A percentile compares a stretch with the other conserved stretches of the same genome.
Evolutionary conservation across 2,329 filamentous ascomycete species (phyloP).

Genomic region (Magnaporthiopsis rhizophila): DNA sequence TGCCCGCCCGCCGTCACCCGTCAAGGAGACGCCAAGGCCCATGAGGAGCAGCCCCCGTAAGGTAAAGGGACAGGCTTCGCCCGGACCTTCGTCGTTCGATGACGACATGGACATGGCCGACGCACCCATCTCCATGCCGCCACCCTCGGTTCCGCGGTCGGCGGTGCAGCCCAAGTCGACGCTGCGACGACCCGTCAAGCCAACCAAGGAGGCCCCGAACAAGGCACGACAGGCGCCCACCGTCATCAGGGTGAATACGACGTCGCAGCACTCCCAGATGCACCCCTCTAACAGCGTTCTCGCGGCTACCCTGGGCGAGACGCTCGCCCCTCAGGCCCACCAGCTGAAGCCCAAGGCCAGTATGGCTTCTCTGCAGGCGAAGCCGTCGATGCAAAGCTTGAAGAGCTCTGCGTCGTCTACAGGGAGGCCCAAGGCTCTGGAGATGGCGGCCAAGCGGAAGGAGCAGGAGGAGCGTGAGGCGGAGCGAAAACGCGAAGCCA

Average conservation of each 20-base stretch:
- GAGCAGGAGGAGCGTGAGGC: conserved; percentile 77
- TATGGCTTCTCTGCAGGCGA: conserved; percentile 55
- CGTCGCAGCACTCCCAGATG: conserved; percentile 52
- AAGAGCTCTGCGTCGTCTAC: conserved; percentile 57
- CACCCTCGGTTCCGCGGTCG: conserved; percentile 50
- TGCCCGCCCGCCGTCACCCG: conserved; percentile 22
- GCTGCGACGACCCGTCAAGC: conserved; percentile 53
- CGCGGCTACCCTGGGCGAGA: conserved; percentile 52
- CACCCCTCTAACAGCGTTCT: conserved; percentile 51
- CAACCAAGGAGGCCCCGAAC: conserved; percentile 47
- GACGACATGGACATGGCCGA: conserved; percentile 51
- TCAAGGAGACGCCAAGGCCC: conserved; percentile 34
- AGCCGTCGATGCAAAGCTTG: conserved; percentile 48
- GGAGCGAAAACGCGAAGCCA: conserved; percentile 72
- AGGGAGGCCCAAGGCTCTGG: conserved; percentile 62
- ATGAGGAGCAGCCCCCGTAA: conserved; percentile 46
- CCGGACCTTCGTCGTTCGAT: conserved; percentile 21
- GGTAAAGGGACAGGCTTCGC: conserved; percentile 28
- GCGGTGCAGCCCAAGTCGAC: conserved; percentile 40
- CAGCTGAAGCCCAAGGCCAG: conserved; percentile 57
- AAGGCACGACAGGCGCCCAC: conserved; percentile 63
- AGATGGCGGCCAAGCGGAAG: conserved; percentile 71
- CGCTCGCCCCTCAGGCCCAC: conserved; percentile 31
- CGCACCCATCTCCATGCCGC: conserved; percentile 47
- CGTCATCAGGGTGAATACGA: conserved; percentile 63